Evolutionary conservation across 345 rosid genomes (phyloP), one percentile per base, ranked within the genome.

Genomic region (Pistacia integerrima): DNA sequence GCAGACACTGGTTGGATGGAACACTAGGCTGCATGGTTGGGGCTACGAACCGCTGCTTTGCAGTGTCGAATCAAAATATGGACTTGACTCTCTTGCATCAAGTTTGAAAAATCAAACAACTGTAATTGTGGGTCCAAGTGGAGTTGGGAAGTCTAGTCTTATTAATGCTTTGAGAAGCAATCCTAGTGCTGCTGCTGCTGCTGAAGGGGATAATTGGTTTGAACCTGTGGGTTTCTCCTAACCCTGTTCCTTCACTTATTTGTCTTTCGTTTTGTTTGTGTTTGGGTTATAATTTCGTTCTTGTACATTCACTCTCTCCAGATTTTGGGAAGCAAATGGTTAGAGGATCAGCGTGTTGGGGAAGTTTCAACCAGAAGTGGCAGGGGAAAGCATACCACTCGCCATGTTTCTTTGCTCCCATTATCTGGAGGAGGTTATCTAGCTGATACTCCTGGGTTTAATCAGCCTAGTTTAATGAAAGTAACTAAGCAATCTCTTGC

Each of bases 91-190:
- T 0, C 87, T 95, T 48, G 88, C 93, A 5, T 87, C 77, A 49
- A 70, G 74, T 52, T 60, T 95, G 86, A 85, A 87, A 78, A 86
- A 90, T 85, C 97, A 90, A 79, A 95, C 92, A 13, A 89, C 92
- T n/a, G 99, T 95, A 60, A 83, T 93, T 66, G 97, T 95, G 44
- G 98, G 99, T 51, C 99, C 99, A n/a, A 95, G 99, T 83, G 99
- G 99, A 80, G 99, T 93, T 22, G 98, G 99, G 59, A 95, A 95
- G 79, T 95, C 99, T 33, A 95, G 99, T 75, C 82, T 95, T 41
- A 95, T 95, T 66, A 95, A 95, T 75, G 85, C 86, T 44, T 73
- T 95, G 79, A 87, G 98, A 79, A 90, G 87, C 80, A 79, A 84
- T 58, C 74, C 84, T 62, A 77, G 57, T 28, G 64, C 76, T 30